These are phyloP conservation scores for Cantharellus cinnabarinus DNA, from an alignment of 768 basidiomycete species.

Conservation along the genomic window DNA sequence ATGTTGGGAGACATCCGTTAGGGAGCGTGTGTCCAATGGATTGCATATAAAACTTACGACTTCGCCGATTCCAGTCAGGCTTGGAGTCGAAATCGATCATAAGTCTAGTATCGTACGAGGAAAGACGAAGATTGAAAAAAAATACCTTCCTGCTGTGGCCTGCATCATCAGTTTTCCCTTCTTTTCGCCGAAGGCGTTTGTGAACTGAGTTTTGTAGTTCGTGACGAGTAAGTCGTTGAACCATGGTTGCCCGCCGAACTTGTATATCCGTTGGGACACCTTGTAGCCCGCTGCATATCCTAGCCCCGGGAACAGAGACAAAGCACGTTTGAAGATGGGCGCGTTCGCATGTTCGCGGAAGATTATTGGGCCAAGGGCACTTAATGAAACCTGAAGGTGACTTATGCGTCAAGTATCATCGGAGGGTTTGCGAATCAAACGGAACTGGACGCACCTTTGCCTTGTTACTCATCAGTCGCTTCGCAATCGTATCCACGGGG, in stretches of 20 bases:
- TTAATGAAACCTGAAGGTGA: conserved; percentile 33
- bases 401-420: not conserved
- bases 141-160: conserved; percentile 79
- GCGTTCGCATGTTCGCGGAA: conserved; percentile 71
- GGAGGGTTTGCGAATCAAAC: not conserved
- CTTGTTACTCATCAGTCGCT: conserved; percentile 97
- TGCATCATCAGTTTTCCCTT: conserved; percentile 94
- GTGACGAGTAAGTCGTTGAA: conserved; percentile 80
- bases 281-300: conserved; percentile 99
- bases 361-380: conserved; percentile 52
- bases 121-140: not conserved
- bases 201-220: conserved; percentile 67
- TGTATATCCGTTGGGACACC: conserved; percentile 81
- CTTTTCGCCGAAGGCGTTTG: conserved; percentile 73
- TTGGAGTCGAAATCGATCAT: conserved; percentile 9
- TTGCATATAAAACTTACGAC: conserved; percentile 30
- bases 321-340: conserved; percentile 40
- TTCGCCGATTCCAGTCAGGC: conserved; percentile 73
- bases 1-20: not conserved
- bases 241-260: conserved; percentile 96
- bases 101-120: not conserved
- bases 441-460: conserved; percentile 30
- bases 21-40: not conserved
- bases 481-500: conserved; percentile 94
- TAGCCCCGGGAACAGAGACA: conserved; percentile 93